Percentiles rank a stretch among this genome's conserved stretches.
phyloP scores from a whole-genome alignment of 2,329 filamentous ascomycete species.

The Hysterium pulicare region DNA sequence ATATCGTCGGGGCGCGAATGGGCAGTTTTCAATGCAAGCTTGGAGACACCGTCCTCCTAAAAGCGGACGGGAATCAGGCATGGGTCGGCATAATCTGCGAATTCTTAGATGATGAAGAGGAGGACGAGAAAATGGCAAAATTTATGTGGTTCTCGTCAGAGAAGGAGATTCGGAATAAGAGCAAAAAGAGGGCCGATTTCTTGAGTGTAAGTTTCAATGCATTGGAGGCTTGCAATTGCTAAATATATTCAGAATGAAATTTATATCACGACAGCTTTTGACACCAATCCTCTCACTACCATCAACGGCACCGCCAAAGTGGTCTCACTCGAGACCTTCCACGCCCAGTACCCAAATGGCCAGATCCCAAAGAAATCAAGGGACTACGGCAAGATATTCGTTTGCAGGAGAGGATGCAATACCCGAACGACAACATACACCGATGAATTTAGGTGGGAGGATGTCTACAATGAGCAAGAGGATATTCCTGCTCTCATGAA shows the following conservation, averaged over 20 bases:
- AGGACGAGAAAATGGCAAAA: slow-evolving; percentile 70
- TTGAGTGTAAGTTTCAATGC: slow-evolving; percentile 54
- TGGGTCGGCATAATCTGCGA: slow-evolving; percentile 90
- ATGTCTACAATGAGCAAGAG: slow-evolving; percentile 68
- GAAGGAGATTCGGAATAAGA: slow-evolving; percentile 79
- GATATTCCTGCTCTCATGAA: slow-evolving; percentile 65
- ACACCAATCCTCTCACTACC: slow-evolving; percentile 79
- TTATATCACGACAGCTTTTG: slow-evolving; percentile 84
- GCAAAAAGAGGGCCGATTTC: slow-evolving; percentile 78
- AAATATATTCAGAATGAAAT: slow-evolving; percentile 67
- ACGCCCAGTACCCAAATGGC: slow-evolving; percentile 67
- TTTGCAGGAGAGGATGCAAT: slow-evolving; percentile 87
- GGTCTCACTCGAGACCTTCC: slow-evolving; percentile 69
- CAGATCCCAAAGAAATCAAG: slow-evolving; percentile 68
- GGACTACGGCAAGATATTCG: slow-evolving; percentile 79
- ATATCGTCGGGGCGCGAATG: slow-evolving; percentile 78
- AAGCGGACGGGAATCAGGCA: slow-evolving; percentile 83
- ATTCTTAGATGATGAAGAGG: slow-evolving; percentile 69
- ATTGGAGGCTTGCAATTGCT: slow-evolving; percentile 7
- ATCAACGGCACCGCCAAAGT: slow-evolving; percentile 88
- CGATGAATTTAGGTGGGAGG: slow-evolving; percentile 87
- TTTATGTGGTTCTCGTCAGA: slow-evolving; percentile 97
- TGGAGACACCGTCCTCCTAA: slow-evolving; percentile 82
- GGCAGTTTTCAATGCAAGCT: slow-evolving; percentile 75
- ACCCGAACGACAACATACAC: slow-evolving; percentile 87